Percentiles rank a stretch among this genome's conserved stretches.
Evolutionary conservation across 768 basidiomycete genomes (phyloP).

Genomic region (Russula earlei): DNA sequence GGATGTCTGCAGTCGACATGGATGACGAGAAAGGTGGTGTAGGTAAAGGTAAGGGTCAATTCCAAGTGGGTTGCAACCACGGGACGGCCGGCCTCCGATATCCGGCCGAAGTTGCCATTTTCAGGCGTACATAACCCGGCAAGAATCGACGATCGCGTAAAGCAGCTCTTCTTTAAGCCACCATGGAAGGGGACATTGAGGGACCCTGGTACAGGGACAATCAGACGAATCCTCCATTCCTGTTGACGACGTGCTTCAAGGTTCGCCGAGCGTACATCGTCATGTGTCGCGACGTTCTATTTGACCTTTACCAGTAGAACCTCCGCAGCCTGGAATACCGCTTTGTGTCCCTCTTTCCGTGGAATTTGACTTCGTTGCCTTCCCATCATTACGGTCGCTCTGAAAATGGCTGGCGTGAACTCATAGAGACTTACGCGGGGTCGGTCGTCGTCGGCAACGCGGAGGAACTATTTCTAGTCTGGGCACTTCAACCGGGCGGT

Average conservation of each 20-base stretch:
- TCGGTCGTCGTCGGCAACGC: conserved; percentile 8
- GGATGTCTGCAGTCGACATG: conserved; percentile 4
- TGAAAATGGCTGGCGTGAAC: conserved; percentile 2
- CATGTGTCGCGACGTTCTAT: conserved; percentile 22
- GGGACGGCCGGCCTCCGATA: background rate
- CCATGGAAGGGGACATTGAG: conserved; percentile 8
- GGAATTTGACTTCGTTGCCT: background rate
- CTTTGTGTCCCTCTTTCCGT: conserved; percentile 21
- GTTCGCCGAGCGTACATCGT: conserved; percentile 31
- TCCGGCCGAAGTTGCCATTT: conserved; percentile 7
- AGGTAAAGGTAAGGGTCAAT: background rate
- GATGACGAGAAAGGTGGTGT: background rate
- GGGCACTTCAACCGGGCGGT: background rate
- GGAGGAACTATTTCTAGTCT: conserved; percentile 9
- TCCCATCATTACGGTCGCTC: background rate
- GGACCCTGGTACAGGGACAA: conserved; percentile 29
- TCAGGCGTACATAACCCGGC: background rate
- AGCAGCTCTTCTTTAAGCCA: background rate
- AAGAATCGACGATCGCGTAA: no score
- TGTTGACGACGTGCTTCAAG: conserved; percentile 33
- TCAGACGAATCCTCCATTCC: conserved; percentile 31
- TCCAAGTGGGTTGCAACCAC: no score
- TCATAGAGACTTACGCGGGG: background rate
- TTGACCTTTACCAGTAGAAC: conserved; percentile 33
- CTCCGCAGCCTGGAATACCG: conserved; percentile 33